phyloP scores from a whole-genome alignment of 2,329 filamentous ascomycete species.

The Chrysosporium queenslandicum region DNA sequence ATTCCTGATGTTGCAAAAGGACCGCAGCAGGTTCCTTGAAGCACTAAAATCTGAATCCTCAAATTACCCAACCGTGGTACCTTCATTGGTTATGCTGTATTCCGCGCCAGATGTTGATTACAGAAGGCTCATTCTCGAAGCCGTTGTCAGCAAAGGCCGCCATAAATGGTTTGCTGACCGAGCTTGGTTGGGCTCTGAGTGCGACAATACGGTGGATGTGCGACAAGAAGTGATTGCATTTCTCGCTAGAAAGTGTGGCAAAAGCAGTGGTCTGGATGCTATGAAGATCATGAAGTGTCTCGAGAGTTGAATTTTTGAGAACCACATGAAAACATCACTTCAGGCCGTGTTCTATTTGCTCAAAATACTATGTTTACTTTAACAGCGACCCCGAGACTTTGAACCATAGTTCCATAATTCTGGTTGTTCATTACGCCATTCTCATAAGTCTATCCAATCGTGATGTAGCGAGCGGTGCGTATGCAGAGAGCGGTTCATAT shows the following conservation, averaged over 20 bases:
- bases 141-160: conserved; percentile 10
- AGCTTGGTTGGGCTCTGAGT: conserved; percentile 1
- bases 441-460: too few species aligned
- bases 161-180: conserved; percentile 8
- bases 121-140: conserved; percentile 10
- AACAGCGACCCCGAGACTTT: too few species aligned
- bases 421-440: too few species aligned
- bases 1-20: conserved; percentile 1
- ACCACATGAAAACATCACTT: too few species aligned
- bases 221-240: conserved; percentile 1
- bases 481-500: neutral
- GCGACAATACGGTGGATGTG: neutral
- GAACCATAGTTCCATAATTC: too few species aligned
- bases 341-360: neutral
- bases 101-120: conserved; percentile 11
- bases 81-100: neutral
- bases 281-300: neutral
- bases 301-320: conserved; percentile 1
- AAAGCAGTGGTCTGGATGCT: conserved; percentile 3
- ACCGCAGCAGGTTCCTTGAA: conserved; percentile 5
- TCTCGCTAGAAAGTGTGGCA: neutral
- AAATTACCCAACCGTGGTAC: neutral
- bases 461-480: too few species aligned
- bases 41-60: conserved; percentile 2
- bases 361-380: too few species aligned